Base-by-base conservation (phyloP, 768 basidiomycete species). In the Pleurotus djamor region DNA sequence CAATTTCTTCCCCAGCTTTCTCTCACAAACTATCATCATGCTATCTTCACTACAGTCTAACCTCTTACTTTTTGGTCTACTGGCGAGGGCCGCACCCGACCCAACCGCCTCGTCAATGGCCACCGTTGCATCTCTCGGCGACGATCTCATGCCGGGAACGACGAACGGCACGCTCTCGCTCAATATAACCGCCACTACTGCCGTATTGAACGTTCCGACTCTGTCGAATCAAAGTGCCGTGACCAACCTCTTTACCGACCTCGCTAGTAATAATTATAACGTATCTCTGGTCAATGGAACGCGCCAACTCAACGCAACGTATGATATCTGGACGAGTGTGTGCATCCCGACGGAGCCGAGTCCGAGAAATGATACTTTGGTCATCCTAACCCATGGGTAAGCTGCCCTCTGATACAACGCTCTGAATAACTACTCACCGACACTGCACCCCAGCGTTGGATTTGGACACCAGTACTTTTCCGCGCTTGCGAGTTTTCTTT, bases 381-480 rank as follows among this genome's bases (percentile, higher is more conserved):
- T 67, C 32, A 61, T 65, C 2, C 44, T 69, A 6, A 50, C 49
- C 5, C 68, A 69, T 55, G 68, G 65, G 68, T 69, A 57, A 5
- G 60, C 37, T 8, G 33, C 4, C 41, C 6, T 32, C 9, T 12
- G 35, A 16, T 48, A 17, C 0, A 33, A 44, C 38, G 33, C 12
- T 48, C 10, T 35, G n/a, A 4, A 28, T 36, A 2, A 28, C 35
- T 17, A 28, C 21, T 28, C 21, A 28, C 21, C 3, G 21, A 28
- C 8, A 48, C 34, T 41, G 51, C 21, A 17, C 28, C 43, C 1
- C 16, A 69, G 68, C 1, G 58, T 65, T 47, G 62, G 63, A 6
- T 68, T 64, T 48, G 68, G 67, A 37, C 67, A 69, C 60, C 59
- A 57, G 10, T 68, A 69, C 57, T 69, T 66, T 65, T 63, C 16